These are phyloP conservation scores for Parsonsia alboflavescens DNA, from an alignment of 257 asterid genomes.

Conservation along the genomic window DNA sequence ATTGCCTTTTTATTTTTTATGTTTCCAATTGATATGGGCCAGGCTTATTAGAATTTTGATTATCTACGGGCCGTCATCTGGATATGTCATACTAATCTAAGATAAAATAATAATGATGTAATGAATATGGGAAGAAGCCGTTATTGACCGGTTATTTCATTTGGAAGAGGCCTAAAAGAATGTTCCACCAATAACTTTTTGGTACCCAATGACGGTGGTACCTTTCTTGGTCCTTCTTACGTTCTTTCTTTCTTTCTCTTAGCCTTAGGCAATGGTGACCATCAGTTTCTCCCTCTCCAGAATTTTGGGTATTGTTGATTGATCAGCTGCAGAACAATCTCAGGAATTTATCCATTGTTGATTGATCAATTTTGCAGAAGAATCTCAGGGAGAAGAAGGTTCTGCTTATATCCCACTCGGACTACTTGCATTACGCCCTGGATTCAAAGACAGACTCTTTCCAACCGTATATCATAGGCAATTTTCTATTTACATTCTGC, in stretches of 20 bases:
- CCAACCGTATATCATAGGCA: not conserved
- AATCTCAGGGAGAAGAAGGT: conserved; percentile 7
- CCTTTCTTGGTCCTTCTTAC: not conserved
- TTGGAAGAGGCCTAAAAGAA: conserved; percentile 14
- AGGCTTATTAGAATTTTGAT: too few relatives aligned
- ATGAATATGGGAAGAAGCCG: not conserved
- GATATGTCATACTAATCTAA: too few relatives aligned
- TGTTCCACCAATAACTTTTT: conserved; percentile 19
- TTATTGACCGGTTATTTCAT: not conserved
- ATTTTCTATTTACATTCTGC: not conserved
- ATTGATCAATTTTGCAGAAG: not conserved
- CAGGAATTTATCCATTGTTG: not conserved
- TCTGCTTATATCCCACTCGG: not conserved
- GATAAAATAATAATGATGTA: too few relatives aligned
- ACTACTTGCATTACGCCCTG: not conserved
- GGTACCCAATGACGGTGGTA: not conserved
- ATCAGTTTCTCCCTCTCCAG: conserved; percentile 8
- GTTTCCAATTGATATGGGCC: too few relatives aligned
- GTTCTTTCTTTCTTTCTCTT: not conserved
- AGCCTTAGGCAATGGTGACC: not conserved
- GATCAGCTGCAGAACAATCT: not conserved
- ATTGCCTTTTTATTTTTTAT: too few relatives aligned
- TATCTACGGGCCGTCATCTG: too few relatives aligned
- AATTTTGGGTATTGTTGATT: not conserved
- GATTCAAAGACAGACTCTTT: not conserved